A percentile compares a stretch with the other conserved stretches of the same genome.
Conservation (phyloP, 1,284 basidiomycete species). For the Exobasidium rhododendri region DNA sequence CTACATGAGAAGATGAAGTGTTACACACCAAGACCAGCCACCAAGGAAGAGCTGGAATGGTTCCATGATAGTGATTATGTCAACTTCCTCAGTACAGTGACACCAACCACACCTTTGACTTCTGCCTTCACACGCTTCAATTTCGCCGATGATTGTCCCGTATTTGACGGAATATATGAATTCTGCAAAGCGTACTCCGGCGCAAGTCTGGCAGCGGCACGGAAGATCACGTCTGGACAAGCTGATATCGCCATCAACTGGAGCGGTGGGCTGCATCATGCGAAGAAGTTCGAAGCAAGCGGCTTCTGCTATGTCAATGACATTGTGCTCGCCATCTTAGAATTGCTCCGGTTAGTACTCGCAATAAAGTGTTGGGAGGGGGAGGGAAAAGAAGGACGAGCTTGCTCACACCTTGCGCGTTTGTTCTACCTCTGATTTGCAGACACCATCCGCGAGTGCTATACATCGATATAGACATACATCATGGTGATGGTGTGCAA, state of each 20-base stretch:
- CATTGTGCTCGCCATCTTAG: constrained; percentile 52
- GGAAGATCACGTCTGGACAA: constrained; percentile 60
- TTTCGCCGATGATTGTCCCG: constrained; percentile 54
- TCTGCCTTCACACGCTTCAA: constrained; percentile 51
- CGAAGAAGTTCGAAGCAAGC: constrained; percentile 92
- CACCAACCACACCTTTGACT: constrained; percentile 43
- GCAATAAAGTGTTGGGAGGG: constrained; percentile 10
- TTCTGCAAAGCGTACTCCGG: constrained; percentile 53
- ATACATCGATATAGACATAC: constrained; percentile 97
- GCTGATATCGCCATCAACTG: constrained; percentile 97
- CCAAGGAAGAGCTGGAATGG: constrained; percentile 78
- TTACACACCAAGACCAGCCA: constrained; percentile 82
- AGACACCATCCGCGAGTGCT: constrained; percentile 72
- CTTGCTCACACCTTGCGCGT: background rate
- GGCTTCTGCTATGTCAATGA: constrained; percentile 98
- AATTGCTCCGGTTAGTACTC: constrained; percentile 38
- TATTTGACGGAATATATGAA: constrained; percentile 55
- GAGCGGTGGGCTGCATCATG: constrained; percentile 96
- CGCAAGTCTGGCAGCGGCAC: constrained; percentile 71
- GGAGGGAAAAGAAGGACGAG: background rate
- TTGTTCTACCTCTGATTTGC: background rate
- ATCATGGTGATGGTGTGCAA: constrained; percentile 97
- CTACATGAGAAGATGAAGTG: constrained; percentile 94
- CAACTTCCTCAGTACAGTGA: constrained; percentile 72
- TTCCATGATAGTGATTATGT: constrained; percentile 94